Evolutionary conservation across 257 asterid species (phyloP), one percentile per base, ranked within the genome.

Genomic region (Solanum ossicruentum): DNA sequence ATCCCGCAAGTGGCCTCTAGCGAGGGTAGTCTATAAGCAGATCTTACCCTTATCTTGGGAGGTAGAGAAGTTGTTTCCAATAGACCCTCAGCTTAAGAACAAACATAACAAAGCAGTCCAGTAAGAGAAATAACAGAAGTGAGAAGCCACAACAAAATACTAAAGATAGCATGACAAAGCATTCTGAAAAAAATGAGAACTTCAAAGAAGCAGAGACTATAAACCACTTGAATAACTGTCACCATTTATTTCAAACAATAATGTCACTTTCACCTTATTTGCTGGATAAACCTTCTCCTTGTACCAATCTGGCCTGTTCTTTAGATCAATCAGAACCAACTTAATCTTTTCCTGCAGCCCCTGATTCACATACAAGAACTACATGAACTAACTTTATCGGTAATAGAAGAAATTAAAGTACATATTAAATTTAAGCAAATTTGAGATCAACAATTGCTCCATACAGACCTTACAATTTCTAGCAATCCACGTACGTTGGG

Each of bases 401-500:
- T 28, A 65, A 65, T 58, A 39, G 61, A 45, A 12, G 47, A 66
- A 20, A 85, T 65, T 58, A 66, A 47, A 20, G 39, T 47, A 55
- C 11, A 36, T 55, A 63, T 63, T 51, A 51, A 45, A 80, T 51
- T 15, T 45, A 81, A 58, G n/a, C 66, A 41, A 81, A 54, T 57
- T 11, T 1, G 23, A 51, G 47, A 78, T 78, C 65, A 78, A 52
- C 4, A 10, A 13, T 26, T 78, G 65, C 65, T 26, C 80, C 57
- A 72, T 78, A 78, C 83, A 52, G 15, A 95, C 98, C 98, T 95
- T 95, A 81, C 87, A 91, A 80, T 95, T 93, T 88, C 95, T 85
- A 20, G 98, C 58, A 84, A 95, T 95, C 98, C 98, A 95, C 58
- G 80, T 91, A 57, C 98, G 98, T 86, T 93, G 98, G 49, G 98